Evolutionary conservation across 768 basidiomycete genomes (phyloP), one percentile per base, ranked within the genome.

Genomic region (Naganishia onofrii): DNA sequence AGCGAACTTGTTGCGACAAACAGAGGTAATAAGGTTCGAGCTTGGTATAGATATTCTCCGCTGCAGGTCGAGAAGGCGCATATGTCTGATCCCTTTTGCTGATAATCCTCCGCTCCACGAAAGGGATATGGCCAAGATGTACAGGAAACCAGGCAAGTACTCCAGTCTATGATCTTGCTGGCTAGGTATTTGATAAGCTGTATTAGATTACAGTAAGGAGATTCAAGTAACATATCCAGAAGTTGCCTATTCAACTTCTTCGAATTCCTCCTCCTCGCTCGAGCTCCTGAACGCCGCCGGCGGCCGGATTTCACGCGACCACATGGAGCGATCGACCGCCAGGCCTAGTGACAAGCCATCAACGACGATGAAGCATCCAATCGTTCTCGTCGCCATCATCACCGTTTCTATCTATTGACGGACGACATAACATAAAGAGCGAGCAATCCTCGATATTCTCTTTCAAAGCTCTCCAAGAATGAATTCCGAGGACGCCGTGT

Each of bases 401-500:
- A 13, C 23, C 48, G n/a, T 51, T 7, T n/a, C 48, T n/a, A 51
- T 3, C 21, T n/a, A n/a, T n/a, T n/a, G n/a, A 51, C 19, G 1
- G 13, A 13, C 48, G 5, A 26, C 19, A n/a, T 12, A 51, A 26
- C 19, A 51, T n/a, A 7, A 3, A 8, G n/a, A n/a, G 15, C 13
- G 23, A 3, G 3, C 23, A 51, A n/a, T 51, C 21, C n/a, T 51
- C 48, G 6, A 12, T 7, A 51, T 51, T 3, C 21, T 21, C 21
- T 7, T 12, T n/a, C 23, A 6, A 26, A n/a, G 23, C 13, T 51
- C 21, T 17, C 48, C 48, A 51, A n/a, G 3, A n/a, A 63, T 63
- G 60, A 63, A 63, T 63, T 42, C 60, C 23, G 60, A 63, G 28
- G 44, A 48, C 55, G 68, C 68, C 29, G 38, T 69, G 15, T 56